These are phyloP conservation scores for Cytidiella melzeri DNA, from an alignment of 768 basidiomycete genomes.

Conservation along the genomic window DNA sequence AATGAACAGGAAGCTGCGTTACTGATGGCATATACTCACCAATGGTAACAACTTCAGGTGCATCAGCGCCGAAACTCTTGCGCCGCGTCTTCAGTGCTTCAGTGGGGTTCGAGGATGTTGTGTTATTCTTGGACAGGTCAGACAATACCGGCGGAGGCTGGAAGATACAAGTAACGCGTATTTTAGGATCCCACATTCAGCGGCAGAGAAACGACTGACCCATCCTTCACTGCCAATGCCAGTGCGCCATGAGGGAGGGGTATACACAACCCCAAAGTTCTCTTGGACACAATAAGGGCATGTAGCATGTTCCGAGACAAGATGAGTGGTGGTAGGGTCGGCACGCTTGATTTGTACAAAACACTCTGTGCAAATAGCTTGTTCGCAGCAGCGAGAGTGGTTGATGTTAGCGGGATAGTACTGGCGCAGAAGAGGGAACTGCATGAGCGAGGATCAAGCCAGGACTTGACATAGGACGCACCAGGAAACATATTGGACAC, in stretches of 20 bases:
- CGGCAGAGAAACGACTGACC: slow-evolving; percentile 35
- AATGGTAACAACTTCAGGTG: slow-evolving; percentile 86
- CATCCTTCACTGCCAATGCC: slow-evolving; percentile 72
- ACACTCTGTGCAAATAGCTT: slow-evolving; percentile 97
- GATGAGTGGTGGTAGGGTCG: slow-evolving; percentile 91
- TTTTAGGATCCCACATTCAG: not conserved
- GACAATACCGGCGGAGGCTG: slow-evolving; percentile 43
- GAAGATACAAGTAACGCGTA: not conserved
- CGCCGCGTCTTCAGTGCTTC: slow-evolving; percentile 55
- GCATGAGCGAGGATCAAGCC: slow-evolving; percentile 7
- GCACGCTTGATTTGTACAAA: slow-evolving; percentile 98
- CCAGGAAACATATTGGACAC: slow-evolving; percentile 98
- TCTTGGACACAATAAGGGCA: slow-evolving; percentile 98
- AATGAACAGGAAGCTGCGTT: not conserved
- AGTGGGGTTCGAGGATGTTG: slow-evolving; percentile 11
- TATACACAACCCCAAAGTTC: slow-evolving; percentile 92
- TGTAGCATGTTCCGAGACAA: slow-evolving; percentile 93
- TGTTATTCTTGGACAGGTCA: slow-evolving; percentile 44
- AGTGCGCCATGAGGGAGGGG: slow-evolving; percentile 71
- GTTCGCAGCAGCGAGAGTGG: slow-evolving; percentile 95
- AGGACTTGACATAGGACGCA: slow-evolving; percentile 37
- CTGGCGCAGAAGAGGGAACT: slow-evolving; percentile 35
- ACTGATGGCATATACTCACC: slow-evolving; percentile 42
- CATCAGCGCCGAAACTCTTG: slow-evolving; percentile 84
- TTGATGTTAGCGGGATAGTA: slow-evolving; percentile 98